Percentiles rank a stretch among this genome's conserved stretches.
Conservation (phyloP, 768 basidiomycete genomes). For the Leccinum barrowsii region DNA sequence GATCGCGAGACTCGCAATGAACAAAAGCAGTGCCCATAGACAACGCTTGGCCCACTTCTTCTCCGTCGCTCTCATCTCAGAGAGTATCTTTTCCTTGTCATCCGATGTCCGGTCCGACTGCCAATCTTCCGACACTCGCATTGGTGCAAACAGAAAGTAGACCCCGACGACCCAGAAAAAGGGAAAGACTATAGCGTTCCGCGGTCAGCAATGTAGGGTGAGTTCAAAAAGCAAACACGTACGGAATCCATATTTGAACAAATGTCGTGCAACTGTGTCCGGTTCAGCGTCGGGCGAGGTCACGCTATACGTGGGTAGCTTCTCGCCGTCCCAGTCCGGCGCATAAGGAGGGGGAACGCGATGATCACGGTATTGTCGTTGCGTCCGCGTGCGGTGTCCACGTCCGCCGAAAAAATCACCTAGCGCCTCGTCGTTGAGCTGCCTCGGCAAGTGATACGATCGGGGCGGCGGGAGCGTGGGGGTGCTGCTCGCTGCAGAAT, state of each 20-base stretch:
- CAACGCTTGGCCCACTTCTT: slow-evolving; percentile 57
- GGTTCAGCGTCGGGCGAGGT: slow-evolving; percentile 39
- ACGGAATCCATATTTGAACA: slow-evolving; percentile 66
- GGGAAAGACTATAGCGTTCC: slow-evolving; percentile 45
- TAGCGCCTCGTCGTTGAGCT: slow-evolving; percentile 28
- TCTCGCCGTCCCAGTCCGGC: slow-evolving; percentile 33
- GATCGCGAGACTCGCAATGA: slow-evolving; percentile 38
- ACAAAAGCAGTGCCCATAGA: slow-evolving; percentile 47
- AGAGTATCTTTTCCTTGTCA: slow-evolving; percentile 45
- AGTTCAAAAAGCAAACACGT: slow-evolving; percentile 16
- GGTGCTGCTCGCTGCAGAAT: slow-evolving; percentile 15
- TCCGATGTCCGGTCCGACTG: slow-evolving; percentile 52
- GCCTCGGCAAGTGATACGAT: slow-evolving; percentile 23
- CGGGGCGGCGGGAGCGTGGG: slow-evolving; percentile 20
- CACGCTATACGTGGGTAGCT: slow-evolving; percentile 19
- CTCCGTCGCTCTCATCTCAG: slow-evolving; percentile 45
- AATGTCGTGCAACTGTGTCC: slow-evolving; percentile 53
- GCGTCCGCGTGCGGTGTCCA: slow-evolving; percentile 21
- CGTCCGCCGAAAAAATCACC: slow-evolving; percentile 32
- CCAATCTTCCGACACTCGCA: slow-evolving; percentile 50
- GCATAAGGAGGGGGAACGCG: slow-evolving; percentile 42
- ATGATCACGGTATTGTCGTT: background rate
- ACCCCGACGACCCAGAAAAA: slow-evolving; percentile 60
- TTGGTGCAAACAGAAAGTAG: slow-evolving; percentile 51
- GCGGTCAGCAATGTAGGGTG: background rate